Percentiles rank a stretch among this genome's conserved stretches.
Evolutionary conservation across 768 basidiomycete genomes (phyloP).

Genomic region (Phylloporus arenicola): DNA sequence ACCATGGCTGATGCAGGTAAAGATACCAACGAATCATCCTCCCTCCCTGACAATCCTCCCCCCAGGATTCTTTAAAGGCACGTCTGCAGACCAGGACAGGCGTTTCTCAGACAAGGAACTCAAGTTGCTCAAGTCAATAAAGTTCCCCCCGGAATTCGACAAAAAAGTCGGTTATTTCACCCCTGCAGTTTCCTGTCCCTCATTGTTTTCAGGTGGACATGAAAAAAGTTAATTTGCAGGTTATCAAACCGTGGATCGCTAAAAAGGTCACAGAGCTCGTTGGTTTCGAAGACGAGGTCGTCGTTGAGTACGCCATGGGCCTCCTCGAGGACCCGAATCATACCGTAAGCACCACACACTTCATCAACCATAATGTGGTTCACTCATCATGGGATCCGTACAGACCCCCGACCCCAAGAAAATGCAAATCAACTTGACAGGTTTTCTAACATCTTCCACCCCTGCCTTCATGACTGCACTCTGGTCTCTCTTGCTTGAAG

Average conservation of each 20-base stretch:
- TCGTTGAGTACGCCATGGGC: conserved; percentile 95
- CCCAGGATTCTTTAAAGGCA: conserved; percentile 84
- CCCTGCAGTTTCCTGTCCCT: background rate
- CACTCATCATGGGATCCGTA: background rate
- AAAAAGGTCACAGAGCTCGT: conserved; percentile 88
- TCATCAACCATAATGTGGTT: background rate
- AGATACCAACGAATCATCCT: conserved; percentile 7
- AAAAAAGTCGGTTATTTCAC: conserved; percentile 55
- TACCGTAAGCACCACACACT: conserved; percentile 49
- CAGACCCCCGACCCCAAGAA: conserved; percentile 89
- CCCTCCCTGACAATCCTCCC: conserved; percentile 2
- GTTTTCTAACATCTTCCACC: conserved; percentile 87
- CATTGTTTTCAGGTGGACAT: conserved; percentile 67
- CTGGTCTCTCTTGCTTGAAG: conserved; percentile 91
- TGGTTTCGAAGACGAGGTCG: conserved; percentile 94
- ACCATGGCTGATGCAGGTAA: conserved; percentile 59
- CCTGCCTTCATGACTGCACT: conserved; percentile 80
- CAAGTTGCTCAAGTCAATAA: conserved; percentile 81
- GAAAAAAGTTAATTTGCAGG: conserved; percentile 88
- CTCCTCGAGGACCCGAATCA: conserved; percentile 81
- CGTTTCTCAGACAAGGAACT: conserved; percentile 94
- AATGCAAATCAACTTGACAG: conserved; percentile 92
- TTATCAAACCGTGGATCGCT: conserved; percentile 93
- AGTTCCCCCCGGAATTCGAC: conserved; percentile 86
- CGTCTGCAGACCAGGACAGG: conserved; percentile 84